Base-by-base conservation (phyloP, 1,284 basidiomycete species). In the Ustilago crameri region DNA sequence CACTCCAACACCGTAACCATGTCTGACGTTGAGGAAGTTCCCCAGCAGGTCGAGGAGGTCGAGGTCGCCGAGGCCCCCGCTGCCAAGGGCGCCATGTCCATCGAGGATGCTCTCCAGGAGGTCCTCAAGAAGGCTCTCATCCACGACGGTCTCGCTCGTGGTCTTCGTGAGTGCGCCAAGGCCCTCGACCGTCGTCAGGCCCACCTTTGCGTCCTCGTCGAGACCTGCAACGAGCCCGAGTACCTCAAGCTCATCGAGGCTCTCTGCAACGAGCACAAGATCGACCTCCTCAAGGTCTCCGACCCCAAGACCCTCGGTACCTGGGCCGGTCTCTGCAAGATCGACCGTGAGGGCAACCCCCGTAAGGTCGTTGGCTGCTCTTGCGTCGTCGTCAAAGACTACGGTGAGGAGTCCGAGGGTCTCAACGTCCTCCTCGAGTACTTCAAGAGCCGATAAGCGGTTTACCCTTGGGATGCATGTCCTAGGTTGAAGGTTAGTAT, bases 171-270 rank as follows among this genome's bases (percentile, higher is more conserved):
- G 88, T 92, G 90, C 84, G 92, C 95, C 84, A 98, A 98, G 89
- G 93, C 95, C 66, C 89, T 98, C 75, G 95, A 98, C 90, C 95
- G 95, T 87, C 91, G 94, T 82, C 93, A 96, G 89, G 95, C 95
- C 62, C 95, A 98, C 86, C 89, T 98, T 64, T 98, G 95, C 87
- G 95, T 98, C 73, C 91, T 98, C 84, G 94, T 97, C 85, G 95
- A 98, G 90, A 94, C 93, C 67, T 96, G 94, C 88, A 95, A 92
- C 68, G 95, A 98, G 88, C 93, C 94, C 81, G 95, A 97, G 87
- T 98, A 98, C 90, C 92, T 97, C 89, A 98, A 98, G 88, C 93
- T 98, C 87, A 96, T 98, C 80, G 95, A 98, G 87, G 95, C 95
- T 54, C 93, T 98, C 84, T 98, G 95, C 86, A 93, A 93, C 78